phyloP scores from a whole-genome alignment of 116 monocot species.

The Iris pallida region DNA sequence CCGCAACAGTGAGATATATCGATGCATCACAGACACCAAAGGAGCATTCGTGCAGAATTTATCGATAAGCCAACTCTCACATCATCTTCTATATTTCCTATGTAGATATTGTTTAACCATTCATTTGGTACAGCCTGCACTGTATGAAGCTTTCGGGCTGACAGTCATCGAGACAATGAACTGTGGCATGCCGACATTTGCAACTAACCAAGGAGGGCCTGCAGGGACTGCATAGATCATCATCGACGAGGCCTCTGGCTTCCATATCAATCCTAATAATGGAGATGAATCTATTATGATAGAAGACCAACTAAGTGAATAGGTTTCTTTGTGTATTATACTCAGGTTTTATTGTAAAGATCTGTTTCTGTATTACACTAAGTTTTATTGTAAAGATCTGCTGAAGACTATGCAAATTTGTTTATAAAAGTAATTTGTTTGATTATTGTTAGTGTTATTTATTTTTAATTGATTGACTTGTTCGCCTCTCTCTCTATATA shows the following conservation, averaged over 20 bases:
- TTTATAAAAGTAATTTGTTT: no score
- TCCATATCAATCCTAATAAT: slow-evolving; percentile 55
- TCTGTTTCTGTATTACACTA: no score
- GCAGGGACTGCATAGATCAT: slow-evolving; percentile 84
- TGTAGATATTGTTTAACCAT: not conserved
- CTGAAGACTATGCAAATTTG: no score
- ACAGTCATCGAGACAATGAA: slow-evolving; percentile 88
- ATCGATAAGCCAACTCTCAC: no score
- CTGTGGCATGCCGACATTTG: slow-evolving; percentile 68
- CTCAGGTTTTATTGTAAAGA: no score
- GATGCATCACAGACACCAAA: slow-evolving; percentile 43
- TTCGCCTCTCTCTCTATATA: no score
- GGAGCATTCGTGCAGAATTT: slow-evolving; percentile 44
- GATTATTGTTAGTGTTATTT: no score
- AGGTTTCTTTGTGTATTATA: no score
- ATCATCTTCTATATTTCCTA: no score
- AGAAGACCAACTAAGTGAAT: no score
- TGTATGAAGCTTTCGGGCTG: slow-evolving; percentile 79
- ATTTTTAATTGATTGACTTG: no score
- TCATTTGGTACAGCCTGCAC: slow-evolving; percentile 48
- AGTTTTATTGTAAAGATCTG: no score
- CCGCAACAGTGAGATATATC: slow-evolving; percentile 50
- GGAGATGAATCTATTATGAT: slow-evolving; percentile 18
- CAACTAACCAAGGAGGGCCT: slow-evolving; percentile 78
- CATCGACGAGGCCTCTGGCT: slow-evolving; percentile 69